Base-by-base conservation (phyloP, 2,329 filamentous ascomycete species). In the Colletotrichum abscissum region DNA sequence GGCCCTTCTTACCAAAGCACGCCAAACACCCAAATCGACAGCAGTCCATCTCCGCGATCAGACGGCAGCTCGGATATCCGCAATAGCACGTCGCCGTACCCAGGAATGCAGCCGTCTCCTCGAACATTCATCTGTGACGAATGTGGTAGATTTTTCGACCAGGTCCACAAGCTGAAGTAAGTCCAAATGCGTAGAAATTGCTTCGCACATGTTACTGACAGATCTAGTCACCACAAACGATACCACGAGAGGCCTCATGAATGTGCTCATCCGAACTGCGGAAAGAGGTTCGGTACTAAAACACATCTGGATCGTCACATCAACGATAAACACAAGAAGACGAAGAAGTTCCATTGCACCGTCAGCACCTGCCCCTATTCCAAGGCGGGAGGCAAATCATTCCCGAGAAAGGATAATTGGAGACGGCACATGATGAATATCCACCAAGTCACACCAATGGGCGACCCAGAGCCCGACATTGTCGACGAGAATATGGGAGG, bases 341-440 rank as follows among this genome's bases (percentile, higher is more conserved):
- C 86, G 72, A 88, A 88, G 78, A 89, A 89, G 72, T 91, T 88
- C 69, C 88, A 91, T 78, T 91, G 89, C 76, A 87, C 85, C 0
- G 84, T 89, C 5, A 83, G 82, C 2, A 85, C 85, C 7, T 91
- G 89, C 76, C 84, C 87, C 5, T 91, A 89, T 77, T 90, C 88
- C n/a, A 85, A 84, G 69, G 78, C 82, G 19, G 89, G 89, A 9
- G 88, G 89, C 67, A 90, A 89, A 74, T 88, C 87, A 0, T 91
- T 91, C 75, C 88, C 89, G 1, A 82, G 89, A 66, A 91, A 91
- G 77, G 89, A 91, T 77, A 91, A 91, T 79, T 91, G 89, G 89
- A 87, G 89, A 76, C 82, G 89, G 69, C 89, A 91, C 77, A 91
- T 91, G 88, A 82, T 85, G 46, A 91, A 90, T 79, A 91, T 90